These are phyloP conservation scores for Solanum chacoense DNA, from an alignment of 305 asterid genomes.

Conservation along the genomic window DNA sequence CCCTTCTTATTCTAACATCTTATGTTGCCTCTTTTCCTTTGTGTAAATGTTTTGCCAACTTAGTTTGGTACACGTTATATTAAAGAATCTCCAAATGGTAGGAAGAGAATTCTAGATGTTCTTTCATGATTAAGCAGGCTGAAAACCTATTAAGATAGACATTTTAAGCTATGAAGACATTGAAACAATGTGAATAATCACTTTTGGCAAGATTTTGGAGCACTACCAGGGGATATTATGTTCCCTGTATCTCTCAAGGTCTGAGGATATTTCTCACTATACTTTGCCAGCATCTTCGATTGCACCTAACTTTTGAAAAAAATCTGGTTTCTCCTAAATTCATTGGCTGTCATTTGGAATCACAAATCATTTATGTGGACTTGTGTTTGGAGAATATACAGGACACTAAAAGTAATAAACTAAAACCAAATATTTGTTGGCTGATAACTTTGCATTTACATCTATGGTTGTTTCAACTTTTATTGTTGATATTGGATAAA, in stretches of 20 bases:
- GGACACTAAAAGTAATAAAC: neutral
- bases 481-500: neutral
- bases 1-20: neutral
- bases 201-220: neutral
- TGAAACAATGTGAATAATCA: neutral
- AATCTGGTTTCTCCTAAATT: neutral
- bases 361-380: neutral
- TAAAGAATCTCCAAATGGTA: neutral
- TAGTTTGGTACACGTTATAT: neutral
- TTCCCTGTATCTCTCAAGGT: neutral
- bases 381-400: neutral
- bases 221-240: neutral
- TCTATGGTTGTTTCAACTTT: neutral
- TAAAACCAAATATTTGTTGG: neutral
- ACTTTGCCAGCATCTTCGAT: neutral
- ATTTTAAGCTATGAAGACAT: neutral
- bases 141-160: neutral
- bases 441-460: neutral
- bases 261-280: neutral
- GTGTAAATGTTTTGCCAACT: neutral
- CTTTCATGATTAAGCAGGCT: neutral
- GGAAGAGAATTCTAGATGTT: neutral
- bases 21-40: neutral
- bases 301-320: neutral
- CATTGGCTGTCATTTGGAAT: neutral